Evolutionary conservation across 176 grass and related monocot genomes (phyloP), one percentile per base, ranked within the genome.

Genomic region (Triticum dicoccoides): DNA sequence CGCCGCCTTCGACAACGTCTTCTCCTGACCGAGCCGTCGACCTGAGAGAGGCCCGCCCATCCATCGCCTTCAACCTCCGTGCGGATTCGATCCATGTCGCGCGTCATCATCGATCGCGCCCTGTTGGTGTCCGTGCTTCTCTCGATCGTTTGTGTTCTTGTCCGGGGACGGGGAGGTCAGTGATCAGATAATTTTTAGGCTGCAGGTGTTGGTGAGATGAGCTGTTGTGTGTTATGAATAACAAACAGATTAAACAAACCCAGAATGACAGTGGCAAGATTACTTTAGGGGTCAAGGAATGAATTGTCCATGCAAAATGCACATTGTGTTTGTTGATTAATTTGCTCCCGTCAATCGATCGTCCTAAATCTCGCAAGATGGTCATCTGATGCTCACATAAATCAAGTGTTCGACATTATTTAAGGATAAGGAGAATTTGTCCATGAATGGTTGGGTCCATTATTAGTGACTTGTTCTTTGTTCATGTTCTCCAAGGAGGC

Each of bases 1-100:
- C 8, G 94, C 92, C 0, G 92, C 97, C 10, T 98, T 98, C 76
- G 90, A 96, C 84, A 96, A 89, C 79, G 88, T 91, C 54, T 98
- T 95, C 88, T 90, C 88, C 20, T 98, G 88, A 98, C 44, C 44
- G 25, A 29, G 8, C 13, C 72, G 0, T 75, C 12, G 24, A 15
- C 73, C 73, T 17, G 41, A 32, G 8, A 11, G 29, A 21, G 32
- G 14, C 38, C 70, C 39, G 13, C 20, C 15, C 4, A 47, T 29
- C 27, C 45, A 76, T 76, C 25, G 15, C 25, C n/a, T 24, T n/a
- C 61, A 2, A 24, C 20, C 61, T 63, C 61, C 61, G 68, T 10
- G 18, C 35, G 68, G 68, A 38, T 80, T 33, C 27, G 47, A 32
- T 44, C 47, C 25, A 56, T 44, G 37, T 44, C 37, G 17, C 11